These are phyloP conservation scores for Solanum microdontum DNA, from an alignment of 257 asterid genomes.

Conservation along the genomic window DNA sequence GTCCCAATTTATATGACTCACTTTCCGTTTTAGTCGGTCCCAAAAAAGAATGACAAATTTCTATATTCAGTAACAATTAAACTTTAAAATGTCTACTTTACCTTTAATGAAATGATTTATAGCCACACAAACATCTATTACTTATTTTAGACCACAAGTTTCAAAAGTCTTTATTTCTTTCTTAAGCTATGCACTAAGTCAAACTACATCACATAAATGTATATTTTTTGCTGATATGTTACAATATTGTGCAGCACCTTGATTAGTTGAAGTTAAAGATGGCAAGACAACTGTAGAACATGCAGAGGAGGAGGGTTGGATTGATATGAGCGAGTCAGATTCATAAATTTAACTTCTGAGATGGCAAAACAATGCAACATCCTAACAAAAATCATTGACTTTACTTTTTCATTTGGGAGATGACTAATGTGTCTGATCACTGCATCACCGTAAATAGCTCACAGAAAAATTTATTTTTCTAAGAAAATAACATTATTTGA, in stretches of 20 bases:
- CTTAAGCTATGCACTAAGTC: neutral
- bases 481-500: neutral
- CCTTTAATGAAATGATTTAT: neutral
- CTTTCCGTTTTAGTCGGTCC: neutral
- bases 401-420: neutral
- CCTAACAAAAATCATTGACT: neutral
- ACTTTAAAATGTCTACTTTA: neutral
- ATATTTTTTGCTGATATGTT: neutral
- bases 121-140: neutral
- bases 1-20: neutral
- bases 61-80: neutral
- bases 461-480: neutral
- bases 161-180: neutral
- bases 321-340: neutral
- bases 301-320: neutral
- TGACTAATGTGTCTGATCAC: neutral
- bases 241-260: neutral
- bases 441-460: neutral
- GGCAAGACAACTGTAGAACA: neutral
- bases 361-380: neutral
- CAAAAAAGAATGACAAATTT: neutral
- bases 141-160: neutral
- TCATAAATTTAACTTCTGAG: neutral
- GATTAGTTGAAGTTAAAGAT: neutral
- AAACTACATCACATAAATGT: neutral